Evolutionary conservation across 257 asterid species (phyloP), one percentile per base, ranked within the genome.

Genomic region (Fraxinus anomala): DNA sequence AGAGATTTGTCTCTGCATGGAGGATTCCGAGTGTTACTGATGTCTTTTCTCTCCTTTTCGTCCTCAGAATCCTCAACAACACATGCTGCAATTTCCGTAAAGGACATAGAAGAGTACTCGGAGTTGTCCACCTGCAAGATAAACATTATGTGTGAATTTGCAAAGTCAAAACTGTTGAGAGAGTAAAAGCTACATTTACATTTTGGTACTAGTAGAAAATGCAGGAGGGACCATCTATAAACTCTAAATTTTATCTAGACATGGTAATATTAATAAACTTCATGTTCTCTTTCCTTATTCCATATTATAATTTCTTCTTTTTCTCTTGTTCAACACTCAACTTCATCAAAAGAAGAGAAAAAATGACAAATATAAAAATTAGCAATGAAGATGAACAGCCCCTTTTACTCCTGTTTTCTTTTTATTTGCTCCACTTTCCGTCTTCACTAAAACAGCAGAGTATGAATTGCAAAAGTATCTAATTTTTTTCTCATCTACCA

Each of bases 31-130:
- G 75, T 71, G 33, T 49, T 76, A 31, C 33, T 19, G 76, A 69
- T 37, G 76, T 74, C 72, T 39, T 56, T 74, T 6, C 47, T 36
- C 82, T 59, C 77, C 2, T 33, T 73, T 74, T 81, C 92, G 49
- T 87, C 96, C 71, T 84, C 91, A 17, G 94, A 92, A 87, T 92
- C 96, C 80, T 85, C 87, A 73, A 86, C 88, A 6, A 87, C 76
- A 68, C 80, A 77, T 26, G 82, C 68, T 34, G 67, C 75, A 44
- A 79, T 72, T 77, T 91, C 90, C 49, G 84, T 85, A 39, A 72
- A 68, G 6, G 81, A 79, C 63, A 65, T 69, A 59, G 81, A 68
- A 74, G 69, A 73, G 68, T 42, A 54, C n/a, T 24, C 75, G 12
- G 59, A 3, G 68, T 44, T 31, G n/a, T 42, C 74, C 47, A 44